phyloP scores from a whole-genome alignment of 371 early-diverging fungal genomes.

The Mortierella sp. region DNA sequence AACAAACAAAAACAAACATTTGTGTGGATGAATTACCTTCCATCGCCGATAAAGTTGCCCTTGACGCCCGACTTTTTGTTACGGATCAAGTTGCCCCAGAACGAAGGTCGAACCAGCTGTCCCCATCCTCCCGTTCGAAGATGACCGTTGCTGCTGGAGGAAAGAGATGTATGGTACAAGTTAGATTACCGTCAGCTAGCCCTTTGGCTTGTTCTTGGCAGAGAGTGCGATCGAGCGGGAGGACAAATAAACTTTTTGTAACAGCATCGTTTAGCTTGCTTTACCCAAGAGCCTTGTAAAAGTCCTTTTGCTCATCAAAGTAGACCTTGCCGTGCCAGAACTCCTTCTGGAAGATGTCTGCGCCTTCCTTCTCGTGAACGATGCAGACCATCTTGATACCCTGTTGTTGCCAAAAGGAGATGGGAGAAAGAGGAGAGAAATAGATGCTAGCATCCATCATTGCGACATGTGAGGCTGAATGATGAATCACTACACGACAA shows the following conservation, averaged over 20 bases:
- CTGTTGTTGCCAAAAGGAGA: constrained; percentile 2
- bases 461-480: neutral
- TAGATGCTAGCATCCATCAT: neutral
- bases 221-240: too few relatives aligned
- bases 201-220: too few relatives aligned
- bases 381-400: constrained; percentile 61
- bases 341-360: constrained; percentile 57
- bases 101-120: constrained; percentile 35
- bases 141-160: constrained; percentile 27
- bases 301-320: constrained; percentile 56
- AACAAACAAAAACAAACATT: neutral
- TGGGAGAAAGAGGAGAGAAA: too few relatives aligned
- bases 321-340: constrained; percentile 61
- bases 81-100: constrained; percentile 46
- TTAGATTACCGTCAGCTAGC: too few relatives aligned
- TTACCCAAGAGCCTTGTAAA: constrained; percentile 61
- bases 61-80: constrained; percentile 52
- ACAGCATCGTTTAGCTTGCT: neutral
- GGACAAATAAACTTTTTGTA: too few relatives aligned
- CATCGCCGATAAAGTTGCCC: constrained; percentile 55
- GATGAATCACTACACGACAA: neutral
- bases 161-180: neutral
- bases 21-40: constrained; percentile 27
- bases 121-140: constrained; percentile 54
- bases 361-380: constrained; percentile 62